Base-by-base conservation (phyloP, 495 filamentous ascomycete species). In the Aspergillus cristatus region DNA sequence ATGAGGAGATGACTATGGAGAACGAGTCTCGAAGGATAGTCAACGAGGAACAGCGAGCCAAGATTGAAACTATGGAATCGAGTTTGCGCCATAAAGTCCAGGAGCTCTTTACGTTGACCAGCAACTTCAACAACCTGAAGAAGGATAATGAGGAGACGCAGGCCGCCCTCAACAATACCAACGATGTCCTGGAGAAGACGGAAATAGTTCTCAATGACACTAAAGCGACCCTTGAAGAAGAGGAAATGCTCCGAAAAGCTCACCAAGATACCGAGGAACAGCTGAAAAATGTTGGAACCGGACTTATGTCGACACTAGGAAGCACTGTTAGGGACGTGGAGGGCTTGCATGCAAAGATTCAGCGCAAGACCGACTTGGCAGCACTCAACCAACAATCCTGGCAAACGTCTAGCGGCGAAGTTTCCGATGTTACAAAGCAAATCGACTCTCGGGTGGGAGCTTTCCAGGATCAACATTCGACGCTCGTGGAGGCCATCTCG, bases 11-110 rank as follows among this genome's bases (percentile, higher is more conserved):
- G 56, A 85, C 78, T 0, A 84, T 79, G 34, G 82, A 93, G 52
- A 94, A 82, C 54, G 91, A 97, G 60, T 94, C 87, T 3, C 78
- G 89, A n/a, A 66, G 85, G 17, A 94, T 96, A 39, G 71, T 94
- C 14, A 85, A 80, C 45, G 91, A 95, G 46, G 91, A 98, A 57
- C 89, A 96, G 51, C 73, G 75, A 14, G 85, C 88, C 44, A 88
- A 84, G 57, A 93, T 97, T 33, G 90, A 93, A 48, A 82, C 86
- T 0, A 84, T 97, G 68, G 91, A 97, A 49, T 73, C 73, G 16
- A 93, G 86, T 42, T 70, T 97, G 13, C 75, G 84, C 13, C 87
- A 94, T 58, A 95, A 94, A 46, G 79, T 87, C 1, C 85, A 96
- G 48, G 86, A 98, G 53, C 71, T 97, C 6, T 87, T 94, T 53